phyloP scores from a whole-genome alignment of 441 rosid species.

The Adansonia grandidieri region DNA sequence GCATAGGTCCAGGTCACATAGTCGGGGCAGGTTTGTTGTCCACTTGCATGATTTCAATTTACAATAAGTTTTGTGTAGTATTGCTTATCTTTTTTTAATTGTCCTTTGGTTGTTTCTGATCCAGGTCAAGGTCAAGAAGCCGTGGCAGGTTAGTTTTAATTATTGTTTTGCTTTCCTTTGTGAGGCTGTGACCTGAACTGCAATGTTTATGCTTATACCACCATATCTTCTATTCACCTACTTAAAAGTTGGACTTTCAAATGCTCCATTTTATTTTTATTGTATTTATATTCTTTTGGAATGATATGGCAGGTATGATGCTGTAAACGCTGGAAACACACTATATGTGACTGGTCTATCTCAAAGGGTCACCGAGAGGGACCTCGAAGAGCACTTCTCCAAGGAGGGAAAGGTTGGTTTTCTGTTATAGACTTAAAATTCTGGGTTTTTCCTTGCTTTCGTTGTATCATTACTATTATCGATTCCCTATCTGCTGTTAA shows the following conservation, averaged over 20 bases:
- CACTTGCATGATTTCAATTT: constrained; percentile 15
- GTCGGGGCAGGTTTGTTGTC: constrained; percentile 78
- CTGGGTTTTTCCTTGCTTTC: background rate
- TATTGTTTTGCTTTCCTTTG: constrained; percentile 2
- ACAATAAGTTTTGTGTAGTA: background rate
- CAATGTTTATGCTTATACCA: background rate
- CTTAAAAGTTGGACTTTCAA: background rate
- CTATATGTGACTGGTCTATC: constrained; percentile 96
- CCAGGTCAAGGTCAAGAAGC: constrained; percentile 82
- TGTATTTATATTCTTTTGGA: constrained; percentile 3
- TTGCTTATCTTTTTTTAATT: constrained; percentile 14
- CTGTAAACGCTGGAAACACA: constrained; percentile 71
- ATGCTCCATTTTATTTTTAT: background rate
- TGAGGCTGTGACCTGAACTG: background rate
- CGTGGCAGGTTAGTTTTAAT: constrained; percentile 71
- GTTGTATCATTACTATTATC: background rate
- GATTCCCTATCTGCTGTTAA: background rate
- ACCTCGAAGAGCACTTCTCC: constrained; percentile 86
- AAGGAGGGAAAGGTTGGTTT: constrained; percentile 92
- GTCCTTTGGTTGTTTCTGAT: constrained; percentile 30
- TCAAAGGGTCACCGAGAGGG: constrained; percentile 87
- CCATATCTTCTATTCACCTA: background rate
- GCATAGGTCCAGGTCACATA: constrained; percentile 61
- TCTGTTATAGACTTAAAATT: background rate
- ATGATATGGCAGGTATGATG: constrained; percentile 47